A percentile compares a stretch with the other conserved stretches of the same genome.
phyloP scores from a whole-genome alignment of 2,329 filamentous ascomycete species.

The Harringtonia lauricola region DNA sequence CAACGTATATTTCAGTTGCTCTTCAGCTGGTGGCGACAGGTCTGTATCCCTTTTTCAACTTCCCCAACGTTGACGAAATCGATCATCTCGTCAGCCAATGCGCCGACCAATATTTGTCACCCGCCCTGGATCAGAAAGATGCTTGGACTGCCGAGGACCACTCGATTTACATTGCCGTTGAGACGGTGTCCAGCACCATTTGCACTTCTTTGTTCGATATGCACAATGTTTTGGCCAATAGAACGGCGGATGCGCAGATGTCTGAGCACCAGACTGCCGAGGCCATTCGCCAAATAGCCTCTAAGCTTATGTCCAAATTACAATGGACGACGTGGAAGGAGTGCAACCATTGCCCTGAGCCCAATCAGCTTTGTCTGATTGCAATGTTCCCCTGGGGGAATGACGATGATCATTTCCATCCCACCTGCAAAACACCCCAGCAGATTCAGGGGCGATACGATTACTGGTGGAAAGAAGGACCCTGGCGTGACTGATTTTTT shows the following conservation, averaged over 20 bases:
- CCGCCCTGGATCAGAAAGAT: constrained; percentile 13
- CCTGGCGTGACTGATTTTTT: neutral
- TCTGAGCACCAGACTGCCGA: constrained; percentile 1
- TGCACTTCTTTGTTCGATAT: constrained; percentile 23
- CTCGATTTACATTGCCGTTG: constrained; percentile 32
- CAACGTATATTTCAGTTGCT: constrained; percentile 20
- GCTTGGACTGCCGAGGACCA: constrained; percentile 29
- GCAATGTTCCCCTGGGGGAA: constrained; percentile 27
- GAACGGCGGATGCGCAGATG: constrained; percentile 6
- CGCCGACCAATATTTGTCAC: constrained; percentile 29
- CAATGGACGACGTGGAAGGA: constrained; percentile 24
- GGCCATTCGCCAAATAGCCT: constrained; percentile 4
- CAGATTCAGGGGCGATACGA: neutral
- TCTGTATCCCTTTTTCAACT: constrained; percentile 30
- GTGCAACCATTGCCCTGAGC: constrained; percentile 18
- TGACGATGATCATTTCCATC: constrained; percentile 14
- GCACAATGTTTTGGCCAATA: constrained; percentile 13
- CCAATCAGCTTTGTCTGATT: constrained; percentile 23
- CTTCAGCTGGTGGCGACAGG: constrained; percentile 18
- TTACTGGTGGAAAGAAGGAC: constrained; percentile 3
- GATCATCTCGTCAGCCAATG: constrained; percentile 26
- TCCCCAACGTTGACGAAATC: constrained; percentile 20
- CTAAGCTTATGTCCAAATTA: constrained; percentile 17
- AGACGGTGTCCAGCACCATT: constrained; percentile 25
- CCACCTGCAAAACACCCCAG: constrained; percentile 3